phyloP scores from a whole-genome alignment of 345 rosid genomes.

The Ailanthus altissimus region DNA sequence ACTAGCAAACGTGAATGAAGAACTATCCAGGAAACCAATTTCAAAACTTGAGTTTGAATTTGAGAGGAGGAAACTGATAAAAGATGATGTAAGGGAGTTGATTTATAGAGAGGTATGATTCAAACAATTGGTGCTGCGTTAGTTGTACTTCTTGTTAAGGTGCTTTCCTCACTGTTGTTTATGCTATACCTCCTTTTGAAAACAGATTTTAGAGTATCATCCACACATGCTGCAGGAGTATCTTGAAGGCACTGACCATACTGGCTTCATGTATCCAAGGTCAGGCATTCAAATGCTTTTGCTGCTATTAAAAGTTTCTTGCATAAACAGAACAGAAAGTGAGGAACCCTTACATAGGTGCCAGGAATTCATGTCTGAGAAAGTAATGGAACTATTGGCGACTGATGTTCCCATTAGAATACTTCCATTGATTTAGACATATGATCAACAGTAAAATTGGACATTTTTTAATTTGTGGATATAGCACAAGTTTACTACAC shows the following conservation, averaged over 20 bases:
- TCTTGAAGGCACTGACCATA: constrained; percentile 71
- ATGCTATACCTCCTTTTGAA: constrained; percentile 19
- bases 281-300: constrained; percentile 29
- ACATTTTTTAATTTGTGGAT: neutral
- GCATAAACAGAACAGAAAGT: constrained; percentile 6
- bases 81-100: constrained; percentile 85
- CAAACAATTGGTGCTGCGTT: constrained; percentile 3
- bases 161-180: neutral
- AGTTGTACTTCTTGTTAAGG: constrained; percentile 8
- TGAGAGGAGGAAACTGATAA: constrained; percentile 77
- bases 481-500: neutral
- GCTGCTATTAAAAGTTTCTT: neutral
- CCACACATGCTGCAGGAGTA: constrained; percentile 75
- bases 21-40: constrained; percentile 79
- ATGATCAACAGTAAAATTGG: neutral
- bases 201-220: constrained; percentile 92
- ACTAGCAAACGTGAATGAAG: constrained; percentile 67
- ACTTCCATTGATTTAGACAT: neutral
- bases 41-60: constrained; percentile 89
- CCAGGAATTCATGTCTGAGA: neutral
- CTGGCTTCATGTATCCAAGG: constrained; percentile 94
- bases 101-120: constrained; percentile 86
- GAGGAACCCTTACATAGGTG: neutral
- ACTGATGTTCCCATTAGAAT: neutral
- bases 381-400: constrained; percentile 1